Conservation (phyloP, 306 rosid genomes). For the Cucumis cinereus region DNA sequence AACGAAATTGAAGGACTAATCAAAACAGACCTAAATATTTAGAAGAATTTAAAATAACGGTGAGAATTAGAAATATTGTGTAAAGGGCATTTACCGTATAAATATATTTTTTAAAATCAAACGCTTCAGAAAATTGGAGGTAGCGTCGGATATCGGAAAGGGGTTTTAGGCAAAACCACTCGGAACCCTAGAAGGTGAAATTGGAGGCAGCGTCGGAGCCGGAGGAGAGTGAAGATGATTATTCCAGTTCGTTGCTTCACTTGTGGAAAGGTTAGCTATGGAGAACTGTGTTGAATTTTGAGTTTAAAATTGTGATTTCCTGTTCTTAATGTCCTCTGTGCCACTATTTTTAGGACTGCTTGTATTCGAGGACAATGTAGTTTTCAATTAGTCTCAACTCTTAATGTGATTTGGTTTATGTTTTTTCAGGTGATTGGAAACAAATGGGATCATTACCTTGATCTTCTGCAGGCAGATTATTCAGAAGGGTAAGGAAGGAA, state of each 20-base stretch:
- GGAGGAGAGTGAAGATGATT: conserved; percentile 32
- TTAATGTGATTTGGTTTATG: not conserved
- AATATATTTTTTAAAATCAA: too few species aligned
- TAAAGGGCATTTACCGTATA: too few species aligned
- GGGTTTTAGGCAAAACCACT: too few species aligned
- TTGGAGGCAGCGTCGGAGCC: too few species aligned
- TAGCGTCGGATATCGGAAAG: too few species aligned
- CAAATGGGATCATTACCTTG: conserved; percentile 90
- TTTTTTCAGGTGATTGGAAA: conserved; percentile 69
- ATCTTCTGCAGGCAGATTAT: conserved; percentile 83
- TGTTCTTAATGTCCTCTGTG: not conserved
- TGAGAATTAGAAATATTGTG: too few species aligned
- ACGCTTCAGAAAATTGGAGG: not conserved
- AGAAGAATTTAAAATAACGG: too few species aligned
- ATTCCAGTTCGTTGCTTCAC: conserved; percentile 88
- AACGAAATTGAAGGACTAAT: too few species aligned
- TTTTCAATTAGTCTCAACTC: not conserved
- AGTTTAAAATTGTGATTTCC: not conserved
- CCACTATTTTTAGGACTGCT: not conserved
- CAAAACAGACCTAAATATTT: too few species aligned
- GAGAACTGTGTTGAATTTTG: not conserved
- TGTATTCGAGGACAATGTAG: not conserved
- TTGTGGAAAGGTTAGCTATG: conserved; percentile 52
- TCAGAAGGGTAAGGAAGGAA: conserved; percentile 57
- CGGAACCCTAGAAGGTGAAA: too few species aligned